phyloP scores from a whole-genome alignment of 257 asterid species.

The Gardenia jasminoides region DNA sequence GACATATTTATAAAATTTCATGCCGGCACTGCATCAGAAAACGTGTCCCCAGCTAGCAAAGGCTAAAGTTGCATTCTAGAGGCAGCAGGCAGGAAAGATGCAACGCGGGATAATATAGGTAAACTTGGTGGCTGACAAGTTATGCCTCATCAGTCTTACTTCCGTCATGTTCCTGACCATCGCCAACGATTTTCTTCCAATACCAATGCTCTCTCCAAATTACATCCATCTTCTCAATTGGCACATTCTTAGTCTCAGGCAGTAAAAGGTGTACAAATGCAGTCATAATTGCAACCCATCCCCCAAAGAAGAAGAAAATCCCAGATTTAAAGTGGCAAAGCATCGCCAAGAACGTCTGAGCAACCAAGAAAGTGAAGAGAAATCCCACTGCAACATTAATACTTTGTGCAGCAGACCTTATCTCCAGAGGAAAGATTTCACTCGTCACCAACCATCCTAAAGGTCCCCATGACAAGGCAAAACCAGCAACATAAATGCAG shows the following conservation, averaged over 20 bases:
- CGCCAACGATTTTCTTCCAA: constrained; percentile 57
- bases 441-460: constrained; percentile 79
- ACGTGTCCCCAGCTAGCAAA: neutral
- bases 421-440: constrained; percentile 72
- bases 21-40: neutral
- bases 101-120: neutral
- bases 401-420: constrained; percentile 74
- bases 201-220: constrained; percentile 79
- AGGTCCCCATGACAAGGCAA: constrained; percentile 83
- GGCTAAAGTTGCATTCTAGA: neutral
- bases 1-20: too few relatives aligned
- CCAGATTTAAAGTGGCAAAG: constrained; percentile 60
- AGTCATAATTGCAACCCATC: constrained; percentile 74
- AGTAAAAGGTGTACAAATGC: constrained; percentile 48
- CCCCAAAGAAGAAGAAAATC: constrained; percentile 74
- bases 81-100: neutral
- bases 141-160: constrained; percentile 22
- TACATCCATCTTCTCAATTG: constrained; percentile 71
- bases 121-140: constrained; percentile 15
- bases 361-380: constrained; percentile 57
- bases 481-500: constrained; percentile 63
- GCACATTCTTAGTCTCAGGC: constrained; percentile 84
- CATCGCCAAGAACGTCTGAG: constrained; percentile 65
- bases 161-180: constrained; percentile 28
- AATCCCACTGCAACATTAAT: constrained; percentile 57